Conservation (phyloP, 1,139 yeast genomes). For the Nadsonia commutata region DNA sequence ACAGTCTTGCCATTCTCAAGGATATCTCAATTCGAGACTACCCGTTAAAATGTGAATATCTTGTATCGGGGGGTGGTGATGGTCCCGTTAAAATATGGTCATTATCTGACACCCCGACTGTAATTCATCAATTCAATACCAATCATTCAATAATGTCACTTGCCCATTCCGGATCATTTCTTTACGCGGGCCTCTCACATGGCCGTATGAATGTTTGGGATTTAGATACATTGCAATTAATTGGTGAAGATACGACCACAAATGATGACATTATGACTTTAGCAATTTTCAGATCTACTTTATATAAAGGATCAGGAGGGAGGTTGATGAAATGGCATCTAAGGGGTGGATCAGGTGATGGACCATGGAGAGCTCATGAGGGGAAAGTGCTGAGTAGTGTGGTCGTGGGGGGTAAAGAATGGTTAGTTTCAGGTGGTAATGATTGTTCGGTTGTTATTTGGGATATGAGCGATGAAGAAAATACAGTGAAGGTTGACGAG, state of each 20-base stretch:
- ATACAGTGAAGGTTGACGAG: slow-evolving; percentile 1
- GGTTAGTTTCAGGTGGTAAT: slow-evolving; percentile 41
- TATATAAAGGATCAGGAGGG: slow-evolving; percentile 39
- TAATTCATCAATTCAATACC: slow-evolving; percentile 38
- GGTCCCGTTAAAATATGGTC: slow-evolving; percentile 73
- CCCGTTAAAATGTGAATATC: slow-evolving; percentile 1
- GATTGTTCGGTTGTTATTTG: slow-evolving; percentile 47
- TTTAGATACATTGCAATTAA: slow-evolving; percentile 57
- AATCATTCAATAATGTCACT: slow-evolving; percentile 59
- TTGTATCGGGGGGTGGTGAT: slow-evolving; percentile 79
- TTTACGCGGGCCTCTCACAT: slow-evolving; percentile 66
- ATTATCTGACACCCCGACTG: slow-evolving; percentile 15
- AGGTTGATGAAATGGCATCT: slow-evolving; percentile 20
- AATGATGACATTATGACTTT: slow-evolving; percentile 36
- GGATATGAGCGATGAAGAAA: slow-evolving; percentile 27
- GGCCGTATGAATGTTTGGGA: slow-evolving; percentile 77
- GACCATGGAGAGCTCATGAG: slow-evolving; percentile 23
- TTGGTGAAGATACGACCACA: slow-evolving; percentile 27
- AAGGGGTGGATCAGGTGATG: slow-evolving; percentile 13
- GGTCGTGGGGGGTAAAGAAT: slow-evolving; percentile 11
- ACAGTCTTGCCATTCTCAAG: slow-evolving; percentile 39
- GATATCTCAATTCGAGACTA: slow-evolving; percentile 23
- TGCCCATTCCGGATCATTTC: slow-evolving; percentile 43
- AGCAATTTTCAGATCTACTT: slow-evolving; percentile 36
- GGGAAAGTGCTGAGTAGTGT: slow-evolving; percentile 19